These are phyloP conservation scores for Hydnomerulius pinastri DNA, from an alignment of 768 basidiomycete species.

Conservation along the genomic window DNA sequence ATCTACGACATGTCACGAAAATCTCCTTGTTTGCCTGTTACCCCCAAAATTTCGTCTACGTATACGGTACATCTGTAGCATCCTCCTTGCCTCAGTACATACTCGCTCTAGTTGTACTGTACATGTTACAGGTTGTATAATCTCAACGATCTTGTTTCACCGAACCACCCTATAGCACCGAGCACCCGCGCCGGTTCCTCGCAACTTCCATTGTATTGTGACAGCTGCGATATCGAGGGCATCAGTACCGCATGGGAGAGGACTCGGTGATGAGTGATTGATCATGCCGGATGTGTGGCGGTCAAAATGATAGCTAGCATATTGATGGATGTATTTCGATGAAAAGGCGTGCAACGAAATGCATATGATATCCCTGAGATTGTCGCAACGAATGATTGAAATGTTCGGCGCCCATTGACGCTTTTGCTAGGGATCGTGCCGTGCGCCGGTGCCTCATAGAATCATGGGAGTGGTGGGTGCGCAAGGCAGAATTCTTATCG, in stretches of 20 bases:
- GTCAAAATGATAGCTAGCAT: too few species aligned
- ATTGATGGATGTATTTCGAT: too few species aligned
- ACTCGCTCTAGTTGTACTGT: constrained; percentile 13
- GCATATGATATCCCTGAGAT: too few species aligned
- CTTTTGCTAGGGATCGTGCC: too few species aligned
- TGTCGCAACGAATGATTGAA: too few species aligned
- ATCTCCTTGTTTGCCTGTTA: constrained; percentile 11
- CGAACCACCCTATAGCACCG: too few species aligned
- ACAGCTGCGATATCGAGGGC: background rate
- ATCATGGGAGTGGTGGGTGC: too few species aligned
- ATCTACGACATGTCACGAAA: constrained; percentile 33
- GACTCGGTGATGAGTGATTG: background rate
- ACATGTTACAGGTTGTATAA: constrained; percentile 12
- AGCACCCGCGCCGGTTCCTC: constrained; percentile 1
- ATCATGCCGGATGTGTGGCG: background rate
- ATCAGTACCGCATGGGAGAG: background rate
- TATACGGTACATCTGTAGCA: constrained; percentile 15
- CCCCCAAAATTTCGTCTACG: constrained; percentile 15
- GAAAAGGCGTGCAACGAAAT: too few species aligned
- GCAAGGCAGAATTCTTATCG: constrained; percentile 43
- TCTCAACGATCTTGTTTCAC: background rate
- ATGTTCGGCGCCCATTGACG: too few species aligned
- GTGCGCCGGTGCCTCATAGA: too few species aligned
- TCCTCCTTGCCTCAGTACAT: constrained; percentile 6
- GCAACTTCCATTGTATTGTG: background rate